Conservation (phyloP, 441 rosid species). For the Aleurites moluccanus region DNA sequence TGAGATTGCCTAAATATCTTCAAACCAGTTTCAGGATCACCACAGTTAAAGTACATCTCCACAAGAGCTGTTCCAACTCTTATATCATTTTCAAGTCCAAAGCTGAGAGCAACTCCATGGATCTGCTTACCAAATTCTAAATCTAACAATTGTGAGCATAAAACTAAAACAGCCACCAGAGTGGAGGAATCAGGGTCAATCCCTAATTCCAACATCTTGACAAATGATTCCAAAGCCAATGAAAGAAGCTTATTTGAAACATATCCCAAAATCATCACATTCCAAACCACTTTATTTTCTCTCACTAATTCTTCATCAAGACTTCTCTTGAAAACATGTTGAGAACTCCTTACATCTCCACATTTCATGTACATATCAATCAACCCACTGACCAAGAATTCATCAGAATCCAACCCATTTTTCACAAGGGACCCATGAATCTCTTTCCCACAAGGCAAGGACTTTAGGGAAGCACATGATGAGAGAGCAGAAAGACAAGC, state of each 20-base stretch:
- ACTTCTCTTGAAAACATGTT: constrained; percentile 30
- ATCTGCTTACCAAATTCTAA: constrained; percentile 34
- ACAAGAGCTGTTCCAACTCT: constrained; percentile 39
- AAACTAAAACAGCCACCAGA: constrained; percentile 35
- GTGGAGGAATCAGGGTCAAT: constrained; percentile 39
- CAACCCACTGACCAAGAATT: constrained; percentile 36
- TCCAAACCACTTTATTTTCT: constrained; percentile 40
- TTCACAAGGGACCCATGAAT: constrained; percentile 40
- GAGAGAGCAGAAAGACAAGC: constrained; percentile 42
- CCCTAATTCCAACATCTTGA: constrained; percentile 40
- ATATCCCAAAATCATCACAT: constrained; percentile 45
- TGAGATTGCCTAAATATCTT: constrained; percentile 34
- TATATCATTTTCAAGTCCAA: constrained; percentile 36
- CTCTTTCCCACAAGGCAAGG: constrained; percentile 37
- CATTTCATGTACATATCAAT: constrained; percentile 49
- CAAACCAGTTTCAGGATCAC: constrained; percentile 37
- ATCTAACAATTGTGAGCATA: constrained; percentile 30
- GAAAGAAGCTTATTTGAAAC: constrained; percentile 29
- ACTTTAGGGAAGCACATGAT: constrained; percentile 33
- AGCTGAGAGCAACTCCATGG: constrained; percentile 30
- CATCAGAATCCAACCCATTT: constrained; percentile 29
- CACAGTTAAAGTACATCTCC: constrained; percentile 45
- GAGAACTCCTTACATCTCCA: constrained; percentile 34
- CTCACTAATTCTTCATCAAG: constrained; percentile 18
- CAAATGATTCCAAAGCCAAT: constrained; percentile 34